Base-by-base conservation (phyloP, 2,329 filamentous ascomycete species). In the Aspergillus niger region DNA sequence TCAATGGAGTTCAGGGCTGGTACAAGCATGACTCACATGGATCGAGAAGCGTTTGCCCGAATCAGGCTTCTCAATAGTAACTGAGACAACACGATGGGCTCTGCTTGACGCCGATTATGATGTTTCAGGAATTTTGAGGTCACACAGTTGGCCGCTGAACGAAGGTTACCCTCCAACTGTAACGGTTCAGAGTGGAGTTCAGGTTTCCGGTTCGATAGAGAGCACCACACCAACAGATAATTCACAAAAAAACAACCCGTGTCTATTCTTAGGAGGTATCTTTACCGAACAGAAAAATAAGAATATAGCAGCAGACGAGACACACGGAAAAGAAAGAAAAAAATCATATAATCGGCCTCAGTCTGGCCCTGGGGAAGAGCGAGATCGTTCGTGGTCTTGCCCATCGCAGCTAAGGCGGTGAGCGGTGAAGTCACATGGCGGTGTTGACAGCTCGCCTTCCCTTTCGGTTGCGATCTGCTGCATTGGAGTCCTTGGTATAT, bases 371-470 rank as follows among this genome's bases (percentile, higher is more conserved):
- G 26, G 47, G 47, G 8, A 17, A 30, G 17, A 28, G 17, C 8
- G 26, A 50, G 26, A 8, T 20, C 24, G n/a, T 54, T 41, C 22
- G 22, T 26, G 43, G 41, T 26, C 36, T 41, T 41, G 52, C 36
- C 53, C 50, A 60, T 51, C 48, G 39, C 38, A 43, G 41, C 28
- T 30, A 61, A 64, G 63, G 64, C 66, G 66, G 66, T 67, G 61
- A 65, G 48, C 67, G 65, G 68, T 68, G 68, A 71, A 70, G 69
- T 71, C 71, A 67, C 68, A 74, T 71, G 70, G 66, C 60, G 67
- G 60, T 62, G 63, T 68, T 65, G 68, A 70, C 67, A 50, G 28
- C 47, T 50, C 47, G 47, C 47, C 47, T 50, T 50, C 26, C 47
- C 10, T 50, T 50, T 30, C 47, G 26, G 26, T 30, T 17, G 47